phyloP scores from a whole-genome alignment of 2,329 filamentous ascomycete genomes.

The Helotiales sp. region DNA sequence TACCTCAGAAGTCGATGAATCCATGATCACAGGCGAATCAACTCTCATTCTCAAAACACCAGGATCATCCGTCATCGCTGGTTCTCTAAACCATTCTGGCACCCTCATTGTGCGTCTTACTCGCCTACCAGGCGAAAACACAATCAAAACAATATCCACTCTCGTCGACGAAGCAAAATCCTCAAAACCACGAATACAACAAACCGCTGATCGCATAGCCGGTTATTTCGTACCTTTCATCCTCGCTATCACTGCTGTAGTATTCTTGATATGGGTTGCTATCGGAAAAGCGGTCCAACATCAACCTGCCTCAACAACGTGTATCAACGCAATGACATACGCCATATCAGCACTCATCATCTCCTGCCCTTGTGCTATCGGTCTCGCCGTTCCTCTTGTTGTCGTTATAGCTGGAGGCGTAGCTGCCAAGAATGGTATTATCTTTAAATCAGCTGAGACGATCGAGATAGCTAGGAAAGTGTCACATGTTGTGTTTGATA shows the following conservation, averaged over 20 bases:
- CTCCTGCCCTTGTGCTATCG: conserved; percentile 78
- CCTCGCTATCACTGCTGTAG: conserved; percentile 54
- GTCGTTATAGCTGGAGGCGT: conserved; percentile 69
- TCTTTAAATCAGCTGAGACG: conserved; percentile 66
- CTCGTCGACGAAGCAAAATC: conserved; percentile 72
- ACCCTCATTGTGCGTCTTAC: conserved; percentile 58
- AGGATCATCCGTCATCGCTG: conserved; percentile 61
- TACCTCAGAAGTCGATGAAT: conserved; percentile 69
- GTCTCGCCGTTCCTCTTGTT: conserved; percentile 72
- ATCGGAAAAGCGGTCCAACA: conserved; percentile 48
- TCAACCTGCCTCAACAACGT: conserved; percentile 48
- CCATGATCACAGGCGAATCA: conserved; percentile 75
- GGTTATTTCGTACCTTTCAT: conserved; percentile 69
- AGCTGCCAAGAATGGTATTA: conserved; percentile 62
- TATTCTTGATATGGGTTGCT: conserved; percentile 65
- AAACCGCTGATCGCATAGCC: conserved; percentile 67
- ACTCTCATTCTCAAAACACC: conserved; percentile 57
- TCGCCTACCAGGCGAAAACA: conserved; percentile 68
- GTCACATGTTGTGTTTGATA: conserved; percentile 74
- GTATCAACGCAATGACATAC: conserved; percentile 66
- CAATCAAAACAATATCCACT: conserved; percentile 64
- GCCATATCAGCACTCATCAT: conserved; percentile 69
- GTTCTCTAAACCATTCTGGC: conserved; percentile 66
- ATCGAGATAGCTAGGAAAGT: conserved; percentile 63
- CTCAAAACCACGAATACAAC: conserved; percentile 67